A percentile compares a stretch with the other conserved stretches of the same genome.
Conservation (phyloP, 2,329 filamentous ascomycete genomes). For the Clarireedia homoeocarpa region DNA sequence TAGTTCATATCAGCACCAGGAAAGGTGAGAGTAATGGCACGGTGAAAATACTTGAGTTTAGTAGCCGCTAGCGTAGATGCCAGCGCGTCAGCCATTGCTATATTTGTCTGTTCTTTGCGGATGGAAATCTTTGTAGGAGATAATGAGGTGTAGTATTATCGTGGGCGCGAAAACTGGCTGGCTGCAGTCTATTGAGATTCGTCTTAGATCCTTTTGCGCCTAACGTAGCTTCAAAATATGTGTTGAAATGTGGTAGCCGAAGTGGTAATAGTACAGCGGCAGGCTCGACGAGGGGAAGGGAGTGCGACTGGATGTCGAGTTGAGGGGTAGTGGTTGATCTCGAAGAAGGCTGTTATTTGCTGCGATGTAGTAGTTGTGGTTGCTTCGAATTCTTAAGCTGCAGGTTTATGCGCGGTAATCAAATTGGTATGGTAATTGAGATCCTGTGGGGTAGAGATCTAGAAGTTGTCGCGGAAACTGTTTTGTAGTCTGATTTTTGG, state of each 20-base stretch:
- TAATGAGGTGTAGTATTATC: not conserved
- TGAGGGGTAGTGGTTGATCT: conserved; percentile 9
- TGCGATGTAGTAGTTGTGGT: conserved; percentile 1
- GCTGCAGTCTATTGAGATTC: conserved; percentile 4
- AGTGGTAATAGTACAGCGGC: not conserved
- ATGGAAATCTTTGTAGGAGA: not conserved
- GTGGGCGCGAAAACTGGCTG: conserved; percentile 3
- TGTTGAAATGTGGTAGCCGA: not conserved
- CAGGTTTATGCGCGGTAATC: conserved; percentile 12
- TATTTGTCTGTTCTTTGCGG: conserved; percentile 7
- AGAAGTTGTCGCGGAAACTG: not conserved
- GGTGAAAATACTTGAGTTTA: conserved; percentile 36
- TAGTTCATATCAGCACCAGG: conserved; percentile 6
- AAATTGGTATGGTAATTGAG: conserved; percentile 13
- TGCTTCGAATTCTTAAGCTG: conserved; percentile 5
- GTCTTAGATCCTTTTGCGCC: conserved; percentile 2
- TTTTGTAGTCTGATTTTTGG: not conserved
- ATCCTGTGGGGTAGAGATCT: conserved; percentile 2
- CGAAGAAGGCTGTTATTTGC: not conserved
- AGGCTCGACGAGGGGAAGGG: not conserved
- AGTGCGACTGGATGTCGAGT: not conserved
- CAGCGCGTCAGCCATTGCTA: conserved; percentile 38
- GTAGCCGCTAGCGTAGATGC: conserved; percentile 50
- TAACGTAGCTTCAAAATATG: conserved; percentile 7
- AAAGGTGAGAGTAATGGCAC: not conserved